Percentiles rank a stretch among this genome's conserved stretches.
phyloP scores from a whole-genome alignment of 257 asterid species.

The Solanum ossicruentum region DNA sequence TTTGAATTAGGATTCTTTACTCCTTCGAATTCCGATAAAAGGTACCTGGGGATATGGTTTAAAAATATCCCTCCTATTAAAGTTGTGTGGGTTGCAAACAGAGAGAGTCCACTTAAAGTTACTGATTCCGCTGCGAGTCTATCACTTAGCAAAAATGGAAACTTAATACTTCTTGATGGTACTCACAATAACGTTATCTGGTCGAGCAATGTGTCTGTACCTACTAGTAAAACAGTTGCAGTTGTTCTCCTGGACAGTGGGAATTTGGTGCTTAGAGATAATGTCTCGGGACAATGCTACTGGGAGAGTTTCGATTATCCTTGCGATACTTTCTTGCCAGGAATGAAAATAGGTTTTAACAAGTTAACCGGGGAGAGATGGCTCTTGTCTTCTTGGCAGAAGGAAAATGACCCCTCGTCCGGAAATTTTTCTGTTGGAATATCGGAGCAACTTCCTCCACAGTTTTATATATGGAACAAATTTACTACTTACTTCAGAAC shows the following conservation, averaged over 20 bases:
- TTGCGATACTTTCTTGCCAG: constrained; percentile 1
- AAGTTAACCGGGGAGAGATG: neutral
- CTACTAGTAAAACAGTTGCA: neutral
- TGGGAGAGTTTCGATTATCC: constrained; percentile 12
- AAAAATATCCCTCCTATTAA: constrained; percentile 8
- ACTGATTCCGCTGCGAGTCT: neutral
- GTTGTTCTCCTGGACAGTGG: constrained; percentile 11
- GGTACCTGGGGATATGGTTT: constrained; percentile 71
- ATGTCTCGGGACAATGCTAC: neutral
- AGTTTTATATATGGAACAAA: constrained; percentile 6
- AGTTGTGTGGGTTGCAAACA: constrained; percentile 13
- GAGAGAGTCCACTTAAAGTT: constrained; percentile 3
- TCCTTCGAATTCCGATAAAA: constrained; percentile 9
- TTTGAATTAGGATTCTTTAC: constrained; percentile 70
- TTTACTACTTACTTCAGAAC: constrained; percentile 8
- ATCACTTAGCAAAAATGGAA: constrained; percentile 3
- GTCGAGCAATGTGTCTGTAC: constrained; percentile 3
- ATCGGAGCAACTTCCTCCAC: constrained; percentile 9
- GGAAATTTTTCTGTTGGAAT: constrained; percentile 7
- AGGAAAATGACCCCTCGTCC: constrained; percentile 10
- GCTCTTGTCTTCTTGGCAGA: constrained; percentile 4
- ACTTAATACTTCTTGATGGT: constrained; percentile 8
- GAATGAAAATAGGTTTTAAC: constrained; percentile 5
- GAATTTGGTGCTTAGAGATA: constrained; percentile 9
- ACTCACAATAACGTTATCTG: neutral